Evolutionary conservation across 352 stramenopile genomes (phyloP).

Genomic region (Pythium chondricola): DNA sequence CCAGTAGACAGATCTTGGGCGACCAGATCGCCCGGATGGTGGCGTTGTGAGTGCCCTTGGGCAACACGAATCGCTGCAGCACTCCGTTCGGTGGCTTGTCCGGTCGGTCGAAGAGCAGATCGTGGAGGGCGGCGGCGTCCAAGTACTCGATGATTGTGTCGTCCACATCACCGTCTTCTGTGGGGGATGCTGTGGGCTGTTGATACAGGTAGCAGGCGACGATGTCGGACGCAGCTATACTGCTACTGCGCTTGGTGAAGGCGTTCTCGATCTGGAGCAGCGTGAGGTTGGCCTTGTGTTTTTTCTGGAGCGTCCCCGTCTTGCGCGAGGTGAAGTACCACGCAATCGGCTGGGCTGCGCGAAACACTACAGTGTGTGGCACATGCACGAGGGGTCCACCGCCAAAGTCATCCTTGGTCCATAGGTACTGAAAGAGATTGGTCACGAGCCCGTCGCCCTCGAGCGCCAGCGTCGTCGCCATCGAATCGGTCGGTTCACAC

Average conservation of each 20-base stretch:
- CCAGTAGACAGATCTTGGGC: slow-evolving; percentile 93
- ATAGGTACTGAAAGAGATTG: slow-evolving; percentile 88
- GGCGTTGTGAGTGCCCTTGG: slow-evolving; percentile 88
- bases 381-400: slow-evolving; percentile 83
- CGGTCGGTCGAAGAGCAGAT: slow-evolving; percentile 93
- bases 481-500: slow-evolving; percentile 4
- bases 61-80: slow-evolving; percentile 92
- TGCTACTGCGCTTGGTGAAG: slow-evolving; percentile 77
- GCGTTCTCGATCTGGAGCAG: slow-evolving; percentile 92
- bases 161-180: neutral
- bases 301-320: slow-evolving; percentile 87
- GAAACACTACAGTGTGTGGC: slow-evolving; percentile 93
- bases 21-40: slow-evolving; percentile 92
- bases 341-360: slow-evolving; percentile 84
- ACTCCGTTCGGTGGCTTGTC: slow-evolving; percentile 90
- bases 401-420: slow-evolving; percentile 89
- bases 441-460: slow-evolving; percentile 85
- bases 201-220: slow-evolving; percentile 89
- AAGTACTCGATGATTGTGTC: slow-evolving; percentile 91
- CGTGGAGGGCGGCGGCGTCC: slow-evolving; percentile 72
- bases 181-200: slow-evolving; percentile 3
- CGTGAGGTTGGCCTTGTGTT: slow-evolving; percentile 88
- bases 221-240: slow-evolving; percentile 62
- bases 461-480: slow-evolving; percentile 57
- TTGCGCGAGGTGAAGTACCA: slow-evolving; percentile 95